These are phyloP conservation scores for Magnolia changhungtana DNA, from an alignment of 164 flowering plant species.

Conservation along the genomic window DNA sequence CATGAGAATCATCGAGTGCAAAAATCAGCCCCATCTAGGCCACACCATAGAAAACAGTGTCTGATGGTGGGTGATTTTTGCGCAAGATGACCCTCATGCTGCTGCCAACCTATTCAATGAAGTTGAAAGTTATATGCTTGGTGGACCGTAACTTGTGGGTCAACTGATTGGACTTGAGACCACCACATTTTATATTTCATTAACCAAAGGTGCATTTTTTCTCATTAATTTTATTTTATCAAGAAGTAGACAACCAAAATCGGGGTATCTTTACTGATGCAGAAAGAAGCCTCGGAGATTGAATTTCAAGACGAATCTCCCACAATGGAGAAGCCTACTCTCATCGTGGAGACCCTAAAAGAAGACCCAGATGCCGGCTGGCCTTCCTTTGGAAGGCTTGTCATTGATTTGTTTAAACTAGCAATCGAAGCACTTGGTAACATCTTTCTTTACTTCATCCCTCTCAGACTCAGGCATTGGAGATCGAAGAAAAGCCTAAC, in stretches of 20 bases:
- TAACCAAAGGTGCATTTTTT: neutral
- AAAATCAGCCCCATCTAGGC: no score
- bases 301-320: slow-evolving; percentile 32
- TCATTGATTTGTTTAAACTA: slow-evolving; percentile 62
- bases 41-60: no score
- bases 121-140: no score
- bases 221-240: neutral
- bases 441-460: slow-evolving; percentile 37
- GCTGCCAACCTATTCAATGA: no score
- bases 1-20: no score
- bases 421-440: slow-evolving; percentile 48
- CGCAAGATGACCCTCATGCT: no score
- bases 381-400: slow-evolving; percentile 83
- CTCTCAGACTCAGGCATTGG: slow-evolving; percentile 28
- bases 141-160: no score
- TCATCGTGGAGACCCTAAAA: slow-evolving; percentile 39
- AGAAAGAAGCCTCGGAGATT: slow-evolving; percentile 32
- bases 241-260: neutral
- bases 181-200: neutral
- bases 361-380: slow-evolving; percentile 72
- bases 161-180: no score
- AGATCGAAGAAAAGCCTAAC: slow-evolving; percentile 52
- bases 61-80: no score
- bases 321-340: slow-evolving; percentile 37
- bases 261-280: slow-evolving; percentile 9